Percentiles rank a stretch among this genome's conserved stretches.
These are phyloP conservation scores for Globisporangium nodosum DNA, from an alignment of 352 stramenopile genomes.

Conservation along the genomic window DNA sequence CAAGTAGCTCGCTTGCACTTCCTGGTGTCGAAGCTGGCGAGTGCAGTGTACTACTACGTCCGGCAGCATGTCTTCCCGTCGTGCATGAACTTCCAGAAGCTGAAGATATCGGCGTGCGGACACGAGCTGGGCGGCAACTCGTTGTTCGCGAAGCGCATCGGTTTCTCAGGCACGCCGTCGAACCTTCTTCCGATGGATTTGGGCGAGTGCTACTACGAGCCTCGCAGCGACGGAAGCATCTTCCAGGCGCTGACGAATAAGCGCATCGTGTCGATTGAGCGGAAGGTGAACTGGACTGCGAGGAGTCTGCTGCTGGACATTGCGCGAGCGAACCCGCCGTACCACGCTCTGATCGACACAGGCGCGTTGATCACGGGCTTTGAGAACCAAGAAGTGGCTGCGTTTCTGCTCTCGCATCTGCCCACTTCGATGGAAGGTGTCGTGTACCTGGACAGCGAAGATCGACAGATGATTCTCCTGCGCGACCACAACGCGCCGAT, in stretches of 20 bases:
- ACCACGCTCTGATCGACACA: conserved; percentile 90
- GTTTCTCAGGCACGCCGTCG: conserved; percentile 98
- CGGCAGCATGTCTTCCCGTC: conserved; percentile 98
- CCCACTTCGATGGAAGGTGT: conserved; percentile 82
- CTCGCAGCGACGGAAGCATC: conserved; percentile 98
- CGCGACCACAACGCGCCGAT: conserved; percentile 94
- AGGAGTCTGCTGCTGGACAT: conserved; percentile 77
- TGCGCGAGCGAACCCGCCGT: conserved; percentile 54
- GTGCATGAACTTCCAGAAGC: conserved; percentile 98
- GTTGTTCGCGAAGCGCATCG: conserved; percentile 96
- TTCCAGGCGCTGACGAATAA: conserved; percentile 95
- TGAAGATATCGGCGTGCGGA: conserved; percentile 98
- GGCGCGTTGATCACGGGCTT: conserved; percentile 90
- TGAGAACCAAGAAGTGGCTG: conserved; percentile 85
- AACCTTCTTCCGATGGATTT: conserved; percentile 99
- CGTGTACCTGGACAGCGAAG: conserved; percentile 87
- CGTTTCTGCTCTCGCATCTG: conserved; percentile 73
- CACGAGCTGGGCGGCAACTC: conserved; percentile 98
- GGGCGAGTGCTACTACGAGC: conserved; percentile 97
- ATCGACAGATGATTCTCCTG: conserved; percentile 91
- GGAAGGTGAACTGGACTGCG: conserved; percentile 79
- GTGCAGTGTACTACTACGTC: conserved; percentile 98
- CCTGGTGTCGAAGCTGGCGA: conserved; percentile 90
- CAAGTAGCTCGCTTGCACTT: conserved; percentile 94
- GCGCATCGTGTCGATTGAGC: conserved; percentile 84